Base-by-base conservation (phyloP, 768 basidiomycete genomes). In the Podaxis sp. region DNA sequence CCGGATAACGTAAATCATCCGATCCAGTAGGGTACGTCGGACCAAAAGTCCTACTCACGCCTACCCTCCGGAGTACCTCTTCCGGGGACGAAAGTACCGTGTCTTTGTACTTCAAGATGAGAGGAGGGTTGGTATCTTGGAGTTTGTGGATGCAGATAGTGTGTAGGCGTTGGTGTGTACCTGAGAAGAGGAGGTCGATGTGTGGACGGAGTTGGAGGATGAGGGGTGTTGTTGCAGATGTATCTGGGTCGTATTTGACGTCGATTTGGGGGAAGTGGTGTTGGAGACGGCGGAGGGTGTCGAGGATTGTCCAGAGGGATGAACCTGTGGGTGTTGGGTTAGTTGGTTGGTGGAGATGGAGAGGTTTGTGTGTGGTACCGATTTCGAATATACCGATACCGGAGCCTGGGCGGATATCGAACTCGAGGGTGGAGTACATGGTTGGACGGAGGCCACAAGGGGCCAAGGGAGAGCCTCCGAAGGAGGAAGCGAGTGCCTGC, bases 121-220 rank as follows among this genome's bases (percentile, higher is more conserved):
- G 78, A 3, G 88, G 87, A 1, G 89, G 90, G 70, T 84, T 81
- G 15, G 83, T 81, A 57, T 88, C 87, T 20, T 84, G 86, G 15
- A 91, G 82, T 66, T 82, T 86, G 67, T 87, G 82, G 41, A 93
- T 73, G 67, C 84, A 87, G 55, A 95, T 91, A 5, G 89, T 92
- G 60, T 90, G 89, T 20, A 95, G 80, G 22, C 92, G 85, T 67
- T 95, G 93, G 63, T 88, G 82, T 66, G 83, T 83, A 11, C 88
- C 86, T 17, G 92, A 91, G 74, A 94, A 95, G 49, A 95, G 80
- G n/a, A 95, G 82, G 71, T 93, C 91, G 58, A 95, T 78, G 71
- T 94, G 89, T 1, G 92, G 92, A 17, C 88, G 86, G 28, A 93
- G 75, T 68, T 93, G 90, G 0, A 95, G 75, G 68, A 95, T 82